Percentiles rank a stretch among this genome's conserved stretches.
These are phyloP conservation scores for Saksenaea vasiformis DNA, from an alignment of 371 early-diverging fungal species.

Conservation along the genomic window DNA sequence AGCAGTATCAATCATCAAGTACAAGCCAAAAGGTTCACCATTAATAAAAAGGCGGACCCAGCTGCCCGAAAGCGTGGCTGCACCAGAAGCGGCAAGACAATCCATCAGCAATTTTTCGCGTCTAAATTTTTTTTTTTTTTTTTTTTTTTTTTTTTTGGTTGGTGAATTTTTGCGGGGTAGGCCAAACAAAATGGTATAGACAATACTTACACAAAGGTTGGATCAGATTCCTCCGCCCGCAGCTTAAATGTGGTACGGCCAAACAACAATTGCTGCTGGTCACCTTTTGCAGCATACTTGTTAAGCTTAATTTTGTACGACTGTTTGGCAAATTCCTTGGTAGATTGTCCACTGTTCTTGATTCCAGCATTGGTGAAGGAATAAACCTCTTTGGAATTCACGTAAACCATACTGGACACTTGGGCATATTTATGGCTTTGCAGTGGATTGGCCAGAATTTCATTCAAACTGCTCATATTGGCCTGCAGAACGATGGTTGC, in stretches of 20 bases:
- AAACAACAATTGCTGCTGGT: constrained; percentile 18
- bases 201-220: constrained; percentile 35
- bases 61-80: constrained; percentile 43
- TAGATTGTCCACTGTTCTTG: constrained; percentile 48
- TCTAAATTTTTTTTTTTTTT: constrained; percentile 14
- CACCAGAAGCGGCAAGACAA: constrained; percentile 48
- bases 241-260: constrained; percentile 49
- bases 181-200: neutral
- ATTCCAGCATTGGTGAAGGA: constrained; percentile 38
- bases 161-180: neutral
- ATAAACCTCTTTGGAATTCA: constrained; percentile 43
- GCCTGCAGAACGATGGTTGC: constrained; percentile 19
- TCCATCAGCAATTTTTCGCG: constrained; percentile 48
- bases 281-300: constrained; percentile 30
- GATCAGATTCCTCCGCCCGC: constrained; percentile 50
- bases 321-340: constrained; percentile 50
- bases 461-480: constrained; percentile 14
- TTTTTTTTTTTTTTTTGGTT: too few species aligned
- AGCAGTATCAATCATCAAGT: constrained; percentile 50
- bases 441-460: constrained; percentile 14
- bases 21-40: constrained; percentile 43
- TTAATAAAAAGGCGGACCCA: constrained; percentile 53
- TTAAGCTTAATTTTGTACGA: constrained; percentile 50
- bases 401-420: constrained; percentile 31
- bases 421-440: constrained; percentile 7